Evolutionary conservation across 2,329 filamentous ascomycete species (phyloP).

Genomic region (Diaporthe aspalathi): DNA sequence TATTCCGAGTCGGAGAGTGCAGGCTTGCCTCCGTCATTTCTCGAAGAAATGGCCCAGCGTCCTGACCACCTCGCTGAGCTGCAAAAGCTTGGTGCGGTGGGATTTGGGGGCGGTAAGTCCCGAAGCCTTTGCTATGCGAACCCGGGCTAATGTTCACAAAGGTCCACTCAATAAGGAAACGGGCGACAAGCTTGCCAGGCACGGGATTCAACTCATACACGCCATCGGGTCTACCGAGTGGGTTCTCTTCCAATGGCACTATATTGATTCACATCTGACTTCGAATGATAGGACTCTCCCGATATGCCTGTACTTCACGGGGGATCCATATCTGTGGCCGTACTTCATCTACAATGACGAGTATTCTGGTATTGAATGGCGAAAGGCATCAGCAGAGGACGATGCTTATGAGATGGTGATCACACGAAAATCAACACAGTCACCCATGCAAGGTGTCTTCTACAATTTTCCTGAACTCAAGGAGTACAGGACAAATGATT

Average conservation of each 20-base stretch:
- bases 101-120: no score
- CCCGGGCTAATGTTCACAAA: no score
- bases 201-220: no score
- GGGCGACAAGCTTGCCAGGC: no score
- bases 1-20: neutral
- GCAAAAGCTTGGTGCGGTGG: no score
- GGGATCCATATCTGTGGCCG: slow-evolving; percentile 40
- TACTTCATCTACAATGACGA: no score
- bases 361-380: slow-evolving; percentile 10
- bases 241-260: no score
- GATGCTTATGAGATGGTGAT: slow-evolving; percentile 50
- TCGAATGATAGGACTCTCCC: no score
- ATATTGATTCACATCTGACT: no score
- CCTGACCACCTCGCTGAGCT: no score
- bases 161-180: no score
- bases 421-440: slow-evolving; percentile 42
- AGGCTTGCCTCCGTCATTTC: slow-evolving; percentile 5
- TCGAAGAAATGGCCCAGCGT: slow-evolving; percentile 21
- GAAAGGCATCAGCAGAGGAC: slow-evolving; percentile 39
- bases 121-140: no score
- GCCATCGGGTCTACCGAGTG: slow-evolving; percentile 39
- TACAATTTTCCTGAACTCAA: slow-evolving; percentile 46
- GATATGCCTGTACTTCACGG: slow-evolving; percentile 43
- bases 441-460: slow-evolving; percentile 45
- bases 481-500: slow-evolving; percentile 50